Percentiles rank a stretch among this genome's conserved stretches.
These are phyloP conservation scores for Dissophora ornata DNA, from an alignment of 192 early-diverging fungal species.

Conservation along the genomic window DNA sequence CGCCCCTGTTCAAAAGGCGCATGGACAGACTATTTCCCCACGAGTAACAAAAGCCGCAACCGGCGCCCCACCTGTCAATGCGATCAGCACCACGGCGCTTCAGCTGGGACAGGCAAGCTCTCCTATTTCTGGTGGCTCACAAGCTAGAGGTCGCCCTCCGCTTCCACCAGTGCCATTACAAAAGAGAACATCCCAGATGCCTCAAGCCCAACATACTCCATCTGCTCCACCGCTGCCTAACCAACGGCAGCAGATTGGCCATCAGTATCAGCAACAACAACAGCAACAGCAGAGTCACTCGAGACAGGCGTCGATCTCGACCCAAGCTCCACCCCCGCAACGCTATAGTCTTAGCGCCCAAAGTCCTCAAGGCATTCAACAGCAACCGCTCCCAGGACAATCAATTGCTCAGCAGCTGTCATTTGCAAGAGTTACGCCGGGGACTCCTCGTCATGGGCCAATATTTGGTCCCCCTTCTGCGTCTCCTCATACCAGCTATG, in stretches of 20 bases:
- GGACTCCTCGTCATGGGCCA: not conserved
- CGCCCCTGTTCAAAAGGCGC: not conserved
- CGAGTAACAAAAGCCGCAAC: not conserved
- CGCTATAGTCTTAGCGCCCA: not conserved
- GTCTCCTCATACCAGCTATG: slow-evolving; percentile 1
- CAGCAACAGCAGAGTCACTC: slow-evolving; percentile 1
- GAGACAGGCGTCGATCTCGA: not conserved
- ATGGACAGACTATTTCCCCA: not conserved
- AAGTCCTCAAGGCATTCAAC: not conserved
- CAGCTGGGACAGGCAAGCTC: not conserved
- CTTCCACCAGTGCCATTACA: not conserved
- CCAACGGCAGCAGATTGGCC: not conserved
- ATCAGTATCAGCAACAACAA: not conserved
- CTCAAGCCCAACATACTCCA: not conserved
- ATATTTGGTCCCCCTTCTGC: not conserved
- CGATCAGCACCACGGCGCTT: not conserved
- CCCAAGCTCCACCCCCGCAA: not conserved
- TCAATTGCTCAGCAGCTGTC: not conserved
- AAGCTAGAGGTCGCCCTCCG: slow-evolving; percentile 3
- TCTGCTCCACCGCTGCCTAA: not conserved
- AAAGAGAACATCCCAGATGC: slow-evolving; percentile 2
- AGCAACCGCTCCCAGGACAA: not conserved
- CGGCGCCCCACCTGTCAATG: not conserved
- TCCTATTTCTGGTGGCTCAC: slow-evolving; percentile 14
- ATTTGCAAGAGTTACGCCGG: not conserved